Base-by-base conservation (phyloP, 371 early-diverging fungal species). In the Rhizopus delemar region DNA sequence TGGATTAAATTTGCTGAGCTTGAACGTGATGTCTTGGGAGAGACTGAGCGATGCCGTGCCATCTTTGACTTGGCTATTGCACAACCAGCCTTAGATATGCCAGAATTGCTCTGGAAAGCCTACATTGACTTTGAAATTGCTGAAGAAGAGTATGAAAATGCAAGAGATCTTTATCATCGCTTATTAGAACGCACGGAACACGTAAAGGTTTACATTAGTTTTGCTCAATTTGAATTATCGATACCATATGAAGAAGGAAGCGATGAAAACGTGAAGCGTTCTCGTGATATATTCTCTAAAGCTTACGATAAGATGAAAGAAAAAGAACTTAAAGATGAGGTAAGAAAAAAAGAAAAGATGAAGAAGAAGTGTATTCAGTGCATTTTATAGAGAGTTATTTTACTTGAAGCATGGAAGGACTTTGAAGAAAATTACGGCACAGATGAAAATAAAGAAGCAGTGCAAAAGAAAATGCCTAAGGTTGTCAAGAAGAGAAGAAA, bases 171-270 rank as follows among this genome's bases (percentile, higher is more conserved):
- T 22, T 98, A 98, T 77, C 78, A 87, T 59, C 84, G 95, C 12
- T 69, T 98, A 56, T 68, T 97, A 70, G 74, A 90, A 56, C 84
- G 91, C 51, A 95, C 95, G 4, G 88, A 87, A 29, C 98, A 98
- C 61, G 94, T 95, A 72, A 97, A 97, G 83, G 97, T 97, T n/a
- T 96, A 94, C 89, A 90, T 96, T 65, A 93, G 94, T 67, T 90
- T 78, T 75, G 97, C 97, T 41, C 93, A 89, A 49, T 96, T 95
- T 62, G 97, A 97, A 69, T 71, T 87, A 4, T 70, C 79, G 41
- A 82, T 86, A 57, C 78, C 85, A 8, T 75, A 79, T 53, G 78
- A 79, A 35, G 78, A 84, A 5, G 66, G 59, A 9, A 71, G 69
- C 15, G 68, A 51, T n/a, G 75, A 77, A 51, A 76, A 78, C 13